phyloP scores from a whole-genome alignment of 2,329 filamentous ascomycete genomes.

The Epichloe glyceriae region DNA sequence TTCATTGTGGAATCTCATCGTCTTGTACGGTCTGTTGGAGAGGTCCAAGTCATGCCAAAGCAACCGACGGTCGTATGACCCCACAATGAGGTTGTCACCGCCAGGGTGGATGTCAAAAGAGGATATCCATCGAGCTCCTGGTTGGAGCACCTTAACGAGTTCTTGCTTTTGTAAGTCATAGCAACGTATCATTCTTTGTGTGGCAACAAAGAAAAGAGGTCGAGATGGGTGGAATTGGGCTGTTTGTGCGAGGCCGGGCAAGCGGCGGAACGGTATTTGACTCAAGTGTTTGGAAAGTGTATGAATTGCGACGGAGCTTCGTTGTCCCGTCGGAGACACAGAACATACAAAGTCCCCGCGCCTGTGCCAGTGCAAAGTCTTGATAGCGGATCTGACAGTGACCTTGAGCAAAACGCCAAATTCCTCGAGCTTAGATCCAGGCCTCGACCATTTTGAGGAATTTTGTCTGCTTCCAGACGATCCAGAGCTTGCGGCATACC shows the following conservation, averaged over 20 bases:
- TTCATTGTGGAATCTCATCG: slow-evolving; percentile 84
- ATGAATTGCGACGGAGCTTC: slow-evolving; percentile 80
- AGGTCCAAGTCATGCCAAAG: slow-evolving; percentile 97
- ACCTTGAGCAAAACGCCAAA: slow-evolving; percentile 69
- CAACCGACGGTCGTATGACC: slow-evolving; percentile 84
- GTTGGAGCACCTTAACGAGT: slow-evolving; percentile 83
- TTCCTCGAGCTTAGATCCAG: slow-evolving; percentile 58
- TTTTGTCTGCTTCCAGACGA: slow-evolving; percentile 51
- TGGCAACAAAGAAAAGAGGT: slow-evolving; percentile 91
- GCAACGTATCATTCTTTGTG: slow-evolving; percentile 80
- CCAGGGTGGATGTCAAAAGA: slow-evolving; percentile 86
- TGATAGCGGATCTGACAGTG: slow-evolving; percentile 68
- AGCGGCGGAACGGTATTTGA: slow-evolving; percentile 77
- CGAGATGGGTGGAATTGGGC: slow-evolving; percentile 91
- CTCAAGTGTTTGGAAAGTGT: slow-evolving; percentile 90
- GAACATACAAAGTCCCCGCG: slow-evolving; percentile 90
- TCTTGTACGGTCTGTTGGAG: slow-evolving; percentile 84
- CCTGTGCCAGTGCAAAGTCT: slow-evolving; percentile 86
- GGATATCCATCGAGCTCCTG: slow-evolving; percentile 86
- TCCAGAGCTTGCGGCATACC: slow-evolving; percentile 63
- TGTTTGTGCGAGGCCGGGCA: slow-evolving; percentile 66
- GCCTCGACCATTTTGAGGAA: slow-evolving; percentile 72
- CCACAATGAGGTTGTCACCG: slow-evolving; percentile 87
- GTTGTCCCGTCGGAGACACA: slow-evolving; percentile 68
- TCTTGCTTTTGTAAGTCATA: slow-evolving; percentile 90